Evolutionary conservation across 2,329 filamentous ascomycete genomes (phyloP).

Genomic region (Colletotrichum spaethianum): DNA sequence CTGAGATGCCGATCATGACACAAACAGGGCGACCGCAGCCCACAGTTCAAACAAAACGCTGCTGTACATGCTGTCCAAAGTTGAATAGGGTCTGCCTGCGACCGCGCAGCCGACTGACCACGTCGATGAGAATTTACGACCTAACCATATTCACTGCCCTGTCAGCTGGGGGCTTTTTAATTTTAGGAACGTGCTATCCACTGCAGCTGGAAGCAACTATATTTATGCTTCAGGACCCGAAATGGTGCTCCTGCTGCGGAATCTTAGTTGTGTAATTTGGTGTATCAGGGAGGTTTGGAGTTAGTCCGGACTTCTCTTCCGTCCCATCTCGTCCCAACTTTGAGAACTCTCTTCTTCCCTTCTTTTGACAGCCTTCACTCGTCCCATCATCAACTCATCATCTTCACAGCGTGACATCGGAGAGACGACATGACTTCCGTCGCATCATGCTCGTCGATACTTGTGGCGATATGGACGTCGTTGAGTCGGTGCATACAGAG

Average conservation of each 20-base stretch:
- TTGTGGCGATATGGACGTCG: constrained; percentile 17
- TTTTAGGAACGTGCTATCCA: too few relatives aligned
- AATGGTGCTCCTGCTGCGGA: background rate
- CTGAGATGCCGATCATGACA: background rate
- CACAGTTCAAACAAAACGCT: background rate
- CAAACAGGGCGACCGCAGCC: background rate
- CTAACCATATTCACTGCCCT: background rate
- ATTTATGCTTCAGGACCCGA: background rate
- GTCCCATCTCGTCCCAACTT: constrained; percentile 33
- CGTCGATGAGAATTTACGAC: background rate
- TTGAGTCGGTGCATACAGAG: constrained; percentile 25
- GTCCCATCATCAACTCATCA: background rate
- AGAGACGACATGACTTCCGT: constrained; percentile 25
- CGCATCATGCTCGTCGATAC: constrained; percentile 13
- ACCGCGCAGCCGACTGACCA: background rate
- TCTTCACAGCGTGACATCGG: background rate
- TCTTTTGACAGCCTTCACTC: constrained; percentile 21
- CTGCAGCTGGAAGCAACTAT: background rate
- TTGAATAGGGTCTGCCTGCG: background rate
- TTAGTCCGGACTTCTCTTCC: constrained; percentile 7
- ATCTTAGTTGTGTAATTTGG: background rate
- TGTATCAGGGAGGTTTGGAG: constrained; percentile 23
- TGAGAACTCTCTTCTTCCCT: constrained; percentile 22
- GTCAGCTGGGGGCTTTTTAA: background rate
- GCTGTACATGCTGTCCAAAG: background rate